Evolutionary conservation across 805 yeast species (phyloP).

Genomic region (Saturnispora sanitii): DNA sequence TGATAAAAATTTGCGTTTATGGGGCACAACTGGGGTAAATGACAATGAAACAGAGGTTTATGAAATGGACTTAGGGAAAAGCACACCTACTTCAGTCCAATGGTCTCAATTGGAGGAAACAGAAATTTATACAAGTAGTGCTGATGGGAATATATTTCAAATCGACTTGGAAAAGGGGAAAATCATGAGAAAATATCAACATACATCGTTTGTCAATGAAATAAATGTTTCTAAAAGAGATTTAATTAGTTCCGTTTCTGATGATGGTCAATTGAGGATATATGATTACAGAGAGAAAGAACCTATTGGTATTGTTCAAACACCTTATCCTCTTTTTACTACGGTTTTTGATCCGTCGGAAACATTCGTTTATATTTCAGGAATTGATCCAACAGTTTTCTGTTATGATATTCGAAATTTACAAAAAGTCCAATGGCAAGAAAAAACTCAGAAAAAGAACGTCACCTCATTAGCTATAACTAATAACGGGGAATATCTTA

Average conservation of each 20-base stretch:
- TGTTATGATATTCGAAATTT: conserved; percentile 49
- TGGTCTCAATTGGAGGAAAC: conserved; percentile 42
- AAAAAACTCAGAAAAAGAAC: conserved; percentile 36
- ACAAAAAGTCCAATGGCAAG: conserved; percentile 35
- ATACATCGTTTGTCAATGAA: conserved; percentile 40
- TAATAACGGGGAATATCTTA: conserved; percentile 29
- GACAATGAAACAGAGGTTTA: neutral
- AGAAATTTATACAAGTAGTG: conserved; percentile 40
- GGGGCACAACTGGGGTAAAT: conserved; percentile 1
- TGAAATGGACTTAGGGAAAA: conserved; percentile 33
- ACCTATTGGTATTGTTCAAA: conserved; percentile 24
- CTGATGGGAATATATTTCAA: conserved; percentile 50
- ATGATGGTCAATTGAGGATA: conserved; percentile 47
- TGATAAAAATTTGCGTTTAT: conserved; percentile 35
- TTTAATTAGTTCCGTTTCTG: conserved; percentile 44
- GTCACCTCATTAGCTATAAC: conserved; percentile 48
- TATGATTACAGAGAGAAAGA: conserved; percentile 61
- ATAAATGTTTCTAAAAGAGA: conserved; percentile 30
- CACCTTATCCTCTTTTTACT: conserved; percentile 45
- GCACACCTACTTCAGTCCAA: conserved; percentile 49
- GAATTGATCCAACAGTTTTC: conserved; percentile 55
- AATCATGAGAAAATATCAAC: conserved; percentile 40
- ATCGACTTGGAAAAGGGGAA: conserved; percentile 55
- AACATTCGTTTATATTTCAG: conserved; percentile 42
- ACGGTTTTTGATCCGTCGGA: conserved; percentile 33